Conservation (phyloP, 495 filamentous ascomycete genomes). For the Durotheca rogersii region DNA sequence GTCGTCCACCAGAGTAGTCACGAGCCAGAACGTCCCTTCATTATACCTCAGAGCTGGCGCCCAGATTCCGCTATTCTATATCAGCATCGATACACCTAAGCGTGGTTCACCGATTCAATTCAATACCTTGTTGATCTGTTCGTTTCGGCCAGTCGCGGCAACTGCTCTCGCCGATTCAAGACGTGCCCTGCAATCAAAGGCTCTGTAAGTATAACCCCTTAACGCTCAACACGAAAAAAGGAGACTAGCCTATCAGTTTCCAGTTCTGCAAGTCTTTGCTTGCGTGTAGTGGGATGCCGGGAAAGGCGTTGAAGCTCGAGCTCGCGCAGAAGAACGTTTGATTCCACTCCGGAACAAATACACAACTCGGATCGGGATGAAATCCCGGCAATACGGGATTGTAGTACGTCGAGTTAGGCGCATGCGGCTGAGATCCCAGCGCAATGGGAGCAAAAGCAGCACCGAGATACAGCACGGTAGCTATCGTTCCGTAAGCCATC, state of each 20-base stretch:
- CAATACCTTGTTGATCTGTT: slow-evolving; percentile 45
- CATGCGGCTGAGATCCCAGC: background rate
- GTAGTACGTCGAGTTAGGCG: slow-evolving; percentile 39
- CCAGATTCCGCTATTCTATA: slow-evolving; percentile 41
- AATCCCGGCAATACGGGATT: slow-evolving; percentile 59
- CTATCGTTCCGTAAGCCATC: background rate
- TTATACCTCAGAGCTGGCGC: slow-evolving; percentile 44
- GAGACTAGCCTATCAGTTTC: slow-evolving; percentile 46
- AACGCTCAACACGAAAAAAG: background rate
- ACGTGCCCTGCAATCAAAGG: slow-evolving; percentile 38
- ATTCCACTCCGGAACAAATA: slow-evolving; percentile 50
- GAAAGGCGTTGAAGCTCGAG: slow-evolving; percentile 57
- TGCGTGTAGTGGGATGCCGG: slow-evolving; percentile 54
- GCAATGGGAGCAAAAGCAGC: slow-evolving; percentile 2
- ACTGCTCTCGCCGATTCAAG: slow-evolving; percentile 41
- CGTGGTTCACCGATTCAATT: background rate
- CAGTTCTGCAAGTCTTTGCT: slow-evolving; percentile 54
- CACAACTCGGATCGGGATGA: slow-evolving; percentile 57
- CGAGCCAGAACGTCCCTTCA: slow-evolving; percentile 42
- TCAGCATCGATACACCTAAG: background rate
- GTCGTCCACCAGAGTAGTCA: slow-evolving; percentile 47
- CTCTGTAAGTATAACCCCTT: background rate
- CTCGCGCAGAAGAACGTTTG: slow-evolving; percentile 55
- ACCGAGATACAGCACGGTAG: slow-evolving; percentile 1
- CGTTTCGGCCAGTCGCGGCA: slow-evolving; percentile 45